Percentiles rank a stretch among this genome's conserved stretches.
phyloP scores from a whole-genome alignment of 495 filamentous ascomycete genomes.

The Aspergillus baeticus region DNA sequence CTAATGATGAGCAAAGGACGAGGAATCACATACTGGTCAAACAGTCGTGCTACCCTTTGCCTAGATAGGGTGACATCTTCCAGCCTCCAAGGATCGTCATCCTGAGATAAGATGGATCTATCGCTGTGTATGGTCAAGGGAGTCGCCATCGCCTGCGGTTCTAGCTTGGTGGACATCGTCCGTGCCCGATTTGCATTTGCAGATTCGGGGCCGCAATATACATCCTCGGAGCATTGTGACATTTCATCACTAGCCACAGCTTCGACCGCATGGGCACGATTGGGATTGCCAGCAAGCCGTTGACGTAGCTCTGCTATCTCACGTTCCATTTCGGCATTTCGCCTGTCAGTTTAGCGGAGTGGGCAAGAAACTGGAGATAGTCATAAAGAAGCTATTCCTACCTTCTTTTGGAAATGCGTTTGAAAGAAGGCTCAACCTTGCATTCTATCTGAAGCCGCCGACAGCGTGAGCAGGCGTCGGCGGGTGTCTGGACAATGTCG shows the following conservation, averaged over 20 bases:
- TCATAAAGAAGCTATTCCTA: conserved; percentile 13
- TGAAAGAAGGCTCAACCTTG: conserved; percentile 49
- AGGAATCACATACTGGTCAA: conserved; percentile 37
- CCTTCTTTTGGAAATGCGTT: conserved; percentile 50
- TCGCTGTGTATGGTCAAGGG: conserved; percentile 40
- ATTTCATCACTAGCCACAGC: conserved; percentile 32
- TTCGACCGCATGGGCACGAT: conserved; percentile 28
- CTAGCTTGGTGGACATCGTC: conserved; percentile 39
- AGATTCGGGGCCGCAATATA: conserved; percentile 34
- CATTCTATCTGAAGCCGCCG: conserved; percentile 46
- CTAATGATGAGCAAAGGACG: background rate
- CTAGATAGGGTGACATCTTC: conserved; percentile 44
- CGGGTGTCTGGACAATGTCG: conserved; percentile 48
- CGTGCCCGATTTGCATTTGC: conserved; percentile 27
- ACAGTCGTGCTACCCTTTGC: conserved; percentile 38
- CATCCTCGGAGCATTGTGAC: conserved; percentile 43
- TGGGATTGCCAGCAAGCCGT: conserved; percentile 35
- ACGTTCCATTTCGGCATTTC: conserved; percentile 52
- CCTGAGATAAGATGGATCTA: conserved; percentile 42
- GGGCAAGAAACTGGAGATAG: background rate
- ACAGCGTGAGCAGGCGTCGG: conserved; percentile 48
- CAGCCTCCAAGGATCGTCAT: conserved; percentile 39
- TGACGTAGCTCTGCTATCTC: conserved; percentile 49
- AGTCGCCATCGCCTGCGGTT: conserved; percentile 37
- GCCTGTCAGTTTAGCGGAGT: conserved; percentile 27